Percentiles rank a stretch among this genome's conserved stretches.
phyloP scores from a whole-genome alignment of 805 yeast genomes.

The Spathaspora boniae region DNA sequence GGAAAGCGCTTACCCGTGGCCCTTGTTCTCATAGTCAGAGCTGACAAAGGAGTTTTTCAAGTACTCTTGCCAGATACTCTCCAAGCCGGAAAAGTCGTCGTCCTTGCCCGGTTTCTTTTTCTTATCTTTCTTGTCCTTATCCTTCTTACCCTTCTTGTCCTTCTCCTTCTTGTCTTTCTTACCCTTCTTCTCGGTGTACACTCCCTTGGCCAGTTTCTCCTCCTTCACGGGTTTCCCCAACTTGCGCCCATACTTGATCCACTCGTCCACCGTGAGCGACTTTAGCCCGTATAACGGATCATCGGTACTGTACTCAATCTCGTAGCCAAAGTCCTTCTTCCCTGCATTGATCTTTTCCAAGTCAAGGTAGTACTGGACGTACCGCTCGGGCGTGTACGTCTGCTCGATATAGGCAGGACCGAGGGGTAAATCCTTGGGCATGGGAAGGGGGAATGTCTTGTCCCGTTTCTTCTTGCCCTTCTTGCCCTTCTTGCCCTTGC shows the following conservation, averaged over 20 bases:
- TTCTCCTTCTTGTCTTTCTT: slow-evolving; percentile 10
- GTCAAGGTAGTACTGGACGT: slow-evolving; percentile 73
- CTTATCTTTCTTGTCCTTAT: slow-evolving; percentile 11
- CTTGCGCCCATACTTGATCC: slow-evolving; percentile 54
- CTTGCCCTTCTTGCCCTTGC: slow-evolving; percentile 3
- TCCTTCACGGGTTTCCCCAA: slow-evolving; percentile 43
- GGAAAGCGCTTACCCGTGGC: slow-evolving; percentile 40
- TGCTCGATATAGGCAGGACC: slow-evolving; percentile 81
- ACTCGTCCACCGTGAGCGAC: slow-evolving; percentile 56
- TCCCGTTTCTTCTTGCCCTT: slow-evolving; percentile 34
- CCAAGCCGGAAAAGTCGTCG: slow-evolving; percentile 15
- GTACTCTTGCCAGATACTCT: slow-evolving; percentile 55
- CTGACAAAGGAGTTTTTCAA: slow-evolving; percentile 59
- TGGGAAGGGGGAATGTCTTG: slow-evolving; percentile 57
- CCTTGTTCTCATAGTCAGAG: slow-evolving; percentile 58
- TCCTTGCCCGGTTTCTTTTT: slow-evolving; percentile 8
- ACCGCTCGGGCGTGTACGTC: slow-evolving; percentile 67
- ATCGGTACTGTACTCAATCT: slow-evolving; percentile 68
- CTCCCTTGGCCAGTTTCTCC: slow-evolving; percentile 7
- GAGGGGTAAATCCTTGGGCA: slow-evolving; percentile 49
- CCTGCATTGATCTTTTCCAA: slow-evolving; percentile 46
- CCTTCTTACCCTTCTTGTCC: slow-evolving; percentile 23
- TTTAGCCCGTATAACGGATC: slow-evolving; percentile 54
- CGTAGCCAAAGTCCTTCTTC: slow-evolving; percentile 48
- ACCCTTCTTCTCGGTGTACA: slow-evolving; percentile 2